Evolutionary conservation across 768 basidiomycete genomes (phyloP).

Genomic region (Tulasnella sp.): DNA sequence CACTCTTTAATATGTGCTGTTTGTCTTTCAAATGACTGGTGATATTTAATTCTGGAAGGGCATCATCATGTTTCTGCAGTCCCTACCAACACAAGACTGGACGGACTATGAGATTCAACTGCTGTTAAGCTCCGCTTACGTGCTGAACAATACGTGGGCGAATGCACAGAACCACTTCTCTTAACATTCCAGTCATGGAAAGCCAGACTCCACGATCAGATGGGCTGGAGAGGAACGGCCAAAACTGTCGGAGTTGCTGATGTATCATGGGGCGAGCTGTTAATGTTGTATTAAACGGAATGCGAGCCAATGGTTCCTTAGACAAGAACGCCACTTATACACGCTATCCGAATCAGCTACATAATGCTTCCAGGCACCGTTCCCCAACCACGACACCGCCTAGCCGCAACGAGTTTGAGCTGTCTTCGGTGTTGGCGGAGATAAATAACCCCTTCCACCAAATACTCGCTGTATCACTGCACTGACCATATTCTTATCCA

Average conservation of each 20-base stretch:
- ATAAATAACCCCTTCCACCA: no score
- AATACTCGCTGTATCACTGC: no score
- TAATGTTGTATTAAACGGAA: neutral
- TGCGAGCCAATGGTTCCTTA: neutral
- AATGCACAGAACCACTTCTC: slow-evolving; percentile 79
- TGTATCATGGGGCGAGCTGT: neutral
- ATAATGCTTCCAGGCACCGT: no score
- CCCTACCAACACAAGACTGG: slow-evolving; percentile 86
- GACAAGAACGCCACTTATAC: no score
- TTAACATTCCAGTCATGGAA: neutral
- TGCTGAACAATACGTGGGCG: slow-evolving; percentile 86
- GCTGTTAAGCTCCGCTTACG: slow-evolving; percentile 90
- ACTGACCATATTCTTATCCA: no score
- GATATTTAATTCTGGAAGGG: slow-evolving; percentile 43
- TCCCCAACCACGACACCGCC: no score
- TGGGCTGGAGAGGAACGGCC: neutral
- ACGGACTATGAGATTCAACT: slow-evolving; percentile 92
- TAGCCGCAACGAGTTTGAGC: no score
- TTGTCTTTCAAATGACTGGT: neutral
- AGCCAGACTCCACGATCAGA: neutral
- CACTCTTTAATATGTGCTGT: neutral
- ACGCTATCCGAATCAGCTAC: no score
- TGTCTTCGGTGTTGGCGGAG: no score
- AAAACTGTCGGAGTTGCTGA: neutral
- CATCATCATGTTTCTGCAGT: slow-evolving; percentile 98